phyloP scores from a whole-genome alignment of 495 filamentous ascomycete genomes.

The Aspergillus sclerotiicarbonarius region DNA sequence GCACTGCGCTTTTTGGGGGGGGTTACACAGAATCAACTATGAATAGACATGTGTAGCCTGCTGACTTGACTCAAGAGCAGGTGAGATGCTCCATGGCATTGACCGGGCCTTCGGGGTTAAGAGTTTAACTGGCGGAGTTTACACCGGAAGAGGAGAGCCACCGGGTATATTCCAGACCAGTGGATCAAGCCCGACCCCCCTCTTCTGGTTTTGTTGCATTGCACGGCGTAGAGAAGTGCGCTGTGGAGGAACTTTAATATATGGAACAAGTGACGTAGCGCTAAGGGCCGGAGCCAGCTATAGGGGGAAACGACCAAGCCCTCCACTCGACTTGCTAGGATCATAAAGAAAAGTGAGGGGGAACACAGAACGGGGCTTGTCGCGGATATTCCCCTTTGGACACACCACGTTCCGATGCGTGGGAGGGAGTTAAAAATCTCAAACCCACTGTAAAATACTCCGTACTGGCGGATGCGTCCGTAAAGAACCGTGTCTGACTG shows the following conservation, averaged over 20 bases:
- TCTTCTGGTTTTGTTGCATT: not conserved
- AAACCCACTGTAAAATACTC: not conserved
- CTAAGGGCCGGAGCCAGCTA: not conserved
- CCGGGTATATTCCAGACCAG: not conserved
- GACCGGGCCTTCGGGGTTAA: not conserved
- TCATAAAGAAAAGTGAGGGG: not conserved
- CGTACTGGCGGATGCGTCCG: not conserved
- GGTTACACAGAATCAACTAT: not conserved
- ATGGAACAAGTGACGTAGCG: not conserved
- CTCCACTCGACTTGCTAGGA: not conserved
- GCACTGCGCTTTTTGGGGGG: not conserved
- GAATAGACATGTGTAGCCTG: not conserved
- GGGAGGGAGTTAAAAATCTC: not conserved
- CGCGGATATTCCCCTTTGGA: not conserved
- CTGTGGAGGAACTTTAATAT: not conserved
- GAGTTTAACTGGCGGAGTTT: not conserved
- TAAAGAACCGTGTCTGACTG: not conserved
- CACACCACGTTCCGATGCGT: not conserved
- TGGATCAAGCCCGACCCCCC: not conserved
- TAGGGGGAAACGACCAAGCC: not conserved
- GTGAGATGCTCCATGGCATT: not conserved
- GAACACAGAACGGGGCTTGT: not conserved
- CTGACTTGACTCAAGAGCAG: not conserved
- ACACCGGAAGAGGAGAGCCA: not conserved
- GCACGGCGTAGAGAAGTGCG: not conserved